Base-by-base conservation (phyloP, 306 rosid species). In the Fragaria vesca region DNA sequence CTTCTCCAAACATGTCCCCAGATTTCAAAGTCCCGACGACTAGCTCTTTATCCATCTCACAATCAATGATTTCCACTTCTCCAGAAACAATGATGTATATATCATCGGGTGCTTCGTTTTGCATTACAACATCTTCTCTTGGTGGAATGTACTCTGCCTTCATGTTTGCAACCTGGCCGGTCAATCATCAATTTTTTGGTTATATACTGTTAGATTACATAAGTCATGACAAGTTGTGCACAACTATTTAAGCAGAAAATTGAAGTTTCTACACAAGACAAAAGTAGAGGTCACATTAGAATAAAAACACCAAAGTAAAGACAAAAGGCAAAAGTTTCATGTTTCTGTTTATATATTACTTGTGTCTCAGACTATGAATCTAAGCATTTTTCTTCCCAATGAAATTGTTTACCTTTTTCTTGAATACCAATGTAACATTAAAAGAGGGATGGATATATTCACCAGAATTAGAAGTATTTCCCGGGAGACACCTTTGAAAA, bases 101-200 rank as follows among this genome's bases (percentile, higher is more conserved):
- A 69, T 95, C 98, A 36, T 89, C 95, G 0, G 97, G 90, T 24
- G 85, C 83, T 82, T 95, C 98, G 20, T 83, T 91, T 46, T 91
- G 93, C 89, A 88, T 80, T 17, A 95, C 47, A 20, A 92, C 97
- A 73, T 95, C 98, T 85, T 95, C 98, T 81, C 89, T 92, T 3
- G 98, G 98, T 40, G 98, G 97, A 78, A 88, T 78, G 71, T 95
- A 95, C 81, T 95, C 97, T 2, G 98, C 97, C 77, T 91, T 91
- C 91, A 92, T 91, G 69, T 85, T 89, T 10, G 93, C 89, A 61
- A 89, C 97, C 98, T 92, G 83, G 38, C 98, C 91, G 83, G 38
- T 58, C 32, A 13, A 21, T 21, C 65, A 74, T 24, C 36, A 15
- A 46, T 40, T 74, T 57, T 69, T 69, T 51, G 47, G 21, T 42